These are phyloP conservation scores for Hypomontagnella monticulosa DNA, from an alignment of 495 filamentous ascomycete species.

Conservation along the genomic window DNA sequence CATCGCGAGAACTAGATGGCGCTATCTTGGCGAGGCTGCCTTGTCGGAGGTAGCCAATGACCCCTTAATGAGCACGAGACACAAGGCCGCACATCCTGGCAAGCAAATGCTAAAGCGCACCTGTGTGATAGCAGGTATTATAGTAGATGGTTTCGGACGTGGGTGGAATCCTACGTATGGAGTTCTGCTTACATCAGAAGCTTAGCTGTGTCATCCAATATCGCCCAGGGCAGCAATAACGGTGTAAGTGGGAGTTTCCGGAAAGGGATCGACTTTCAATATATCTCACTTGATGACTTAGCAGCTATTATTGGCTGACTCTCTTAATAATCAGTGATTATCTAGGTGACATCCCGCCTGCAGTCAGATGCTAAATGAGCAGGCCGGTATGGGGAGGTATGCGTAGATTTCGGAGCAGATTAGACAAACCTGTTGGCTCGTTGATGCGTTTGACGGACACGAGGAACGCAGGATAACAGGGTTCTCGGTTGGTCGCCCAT, in stretches of 20 bases:
- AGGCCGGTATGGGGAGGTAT: slow-evolving; percentile 10
- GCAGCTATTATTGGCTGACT: slow-evolving; percentile 5
- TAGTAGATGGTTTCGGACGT: neutral
- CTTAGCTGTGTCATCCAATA: slow-evolving; percentile 9
- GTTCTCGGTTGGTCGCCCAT: slow-evolving; percentile 22
- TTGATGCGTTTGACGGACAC: slow-evolving; percentile 6
- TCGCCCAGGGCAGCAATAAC: slow-evolving; percentile 6
- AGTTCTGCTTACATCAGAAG: slow-evolving; percentile 28
- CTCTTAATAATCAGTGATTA: neutral
- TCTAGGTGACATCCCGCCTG: slow-evolving; percentile 8
- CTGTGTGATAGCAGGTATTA: neutral
- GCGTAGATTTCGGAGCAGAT: neutral
- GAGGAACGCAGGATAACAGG: neutral
- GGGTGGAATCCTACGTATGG: neutral
- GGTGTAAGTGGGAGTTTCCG: slow-evolving; percentile 5
- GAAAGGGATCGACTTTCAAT: neutral
- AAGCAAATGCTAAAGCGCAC: neutral
- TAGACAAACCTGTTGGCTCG: neutral
- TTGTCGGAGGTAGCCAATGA: slow-evolving; percentile 12
- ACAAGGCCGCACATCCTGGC: neutral
- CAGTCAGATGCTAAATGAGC: slow-evolving; percentile 8
- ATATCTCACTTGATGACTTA: slow-evolving; percentile 9
- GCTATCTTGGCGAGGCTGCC: slow-evolving; percentile 13
- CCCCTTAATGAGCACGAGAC: slow-evolving; percentile 5
- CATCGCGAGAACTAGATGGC: neutral